Evolutionary conservation across 495 filamentous ascomycete genomes (phyloP).

Genomic region (Tuber calosporum): DNA sequence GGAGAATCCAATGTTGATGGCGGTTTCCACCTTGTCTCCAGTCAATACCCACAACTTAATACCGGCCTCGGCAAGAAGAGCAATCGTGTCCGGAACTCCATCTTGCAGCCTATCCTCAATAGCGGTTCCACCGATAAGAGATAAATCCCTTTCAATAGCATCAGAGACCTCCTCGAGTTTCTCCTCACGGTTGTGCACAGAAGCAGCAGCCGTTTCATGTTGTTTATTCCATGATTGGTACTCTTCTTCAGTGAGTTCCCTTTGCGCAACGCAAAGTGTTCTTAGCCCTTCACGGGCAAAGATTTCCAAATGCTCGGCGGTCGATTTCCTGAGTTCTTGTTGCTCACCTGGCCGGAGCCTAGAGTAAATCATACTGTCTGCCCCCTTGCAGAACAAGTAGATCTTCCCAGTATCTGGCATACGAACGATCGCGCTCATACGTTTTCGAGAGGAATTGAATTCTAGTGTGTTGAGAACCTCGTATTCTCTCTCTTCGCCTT

Average conservation of each 20-base stretch:
- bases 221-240: conserved; percentile 78
- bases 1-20: conserved; percentile 99
- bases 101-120: conserved; percentile 98
- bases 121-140: conserved; percentile 86
- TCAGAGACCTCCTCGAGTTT: conserved; percentile 88
- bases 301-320: conserved; percentile 90
- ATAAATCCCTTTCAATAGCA: conserved; percentile 80
- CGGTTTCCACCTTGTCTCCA: conserved; percentile 97
- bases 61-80: conserved; percentile 81
- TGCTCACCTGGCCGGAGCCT: conserved; percentile 81
- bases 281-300: conserved; percentile 92
- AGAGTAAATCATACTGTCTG: conserved; percentile 95
- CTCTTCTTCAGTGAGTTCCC: conserved; percentile 72
- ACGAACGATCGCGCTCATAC: conserved; percentile 95
- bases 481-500: conserved; percentile 77
- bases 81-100: conserved; percentile 94
- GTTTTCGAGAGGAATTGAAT: conserved; percentile 93
- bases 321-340: conserved; percentile 67
- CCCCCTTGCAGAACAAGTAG: conserved; percentile 92
- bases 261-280: conserved; percentile 91
- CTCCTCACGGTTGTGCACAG: conserved; percentile 82
- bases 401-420: conserved; percentile 88
- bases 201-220: conserved; percentile 77
- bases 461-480: conserved; percentile 90
- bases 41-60: conserved; percentile 99